Conservation (phyloP, 2,329 filamentous ascomycete species). For the Cercospora sesami region DNA sequence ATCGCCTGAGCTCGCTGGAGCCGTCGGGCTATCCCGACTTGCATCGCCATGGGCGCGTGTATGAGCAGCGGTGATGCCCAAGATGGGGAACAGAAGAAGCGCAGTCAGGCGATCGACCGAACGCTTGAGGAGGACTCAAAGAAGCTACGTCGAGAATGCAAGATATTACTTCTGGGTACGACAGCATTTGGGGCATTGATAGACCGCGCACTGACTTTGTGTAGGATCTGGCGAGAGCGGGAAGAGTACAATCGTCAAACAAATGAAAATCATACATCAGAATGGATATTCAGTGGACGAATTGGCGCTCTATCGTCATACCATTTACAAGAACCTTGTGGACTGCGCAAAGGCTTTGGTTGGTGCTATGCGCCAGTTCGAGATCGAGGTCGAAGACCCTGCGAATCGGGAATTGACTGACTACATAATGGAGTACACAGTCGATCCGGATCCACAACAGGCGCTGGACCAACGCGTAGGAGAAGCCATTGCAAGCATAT, state of each 20-base stretch:
- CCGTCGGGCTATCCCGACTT: constrained; percentile 26
- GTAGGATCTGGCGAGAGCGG: constrained; percentile 95
- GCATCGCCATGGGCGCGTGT: constrained; percentile 76
- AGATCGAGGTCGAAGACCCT: constrained; percentile 72
- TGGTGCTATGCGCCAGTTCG: constrained; percentile 86
- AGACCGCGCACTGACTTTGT: constrained; percentile 21
- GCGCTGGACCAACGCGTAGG: constrained; percentile 79
- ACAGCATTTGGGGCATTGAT: background rate
- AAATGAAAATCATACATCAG: constrained; percentile 99
- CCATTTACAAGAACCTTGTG: constrained; percentile 96
- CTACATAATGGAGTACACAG: constrained; percentile 81
- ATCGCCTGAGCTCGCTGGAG: constrained; percentile 33
- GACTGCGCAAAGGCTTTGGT: constrained; percentile 96
- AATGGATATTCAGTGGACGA: constrained; percentile 96
- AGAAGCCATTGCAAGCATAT: constrained; percentile 79
- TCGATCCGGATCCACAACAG: constrained; percentile 86
- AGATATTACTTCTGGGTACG: constrained; percentile 91
- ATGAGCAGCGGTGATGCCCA: constrained; percentile 84
- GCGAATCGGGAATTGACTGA: constrained; percentile 73
- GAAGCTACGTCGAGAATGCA: constrained; percentile 93
- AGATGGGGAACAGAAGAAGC: constrained; percentile 89
- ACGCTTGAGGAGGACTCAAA: constrained; percentile 92
- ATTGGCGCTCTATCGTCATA: constrained; percentile 87
- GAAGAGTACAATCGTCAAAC: constrained; percentile 98
- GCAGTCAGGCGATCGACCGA: constrained; percentile 93